These are phyloP conservation scores for Rhodotorula sp. DNA, from an alignment of 1,284 basidiomycete species.

Conservation along the genomic window DNA sequence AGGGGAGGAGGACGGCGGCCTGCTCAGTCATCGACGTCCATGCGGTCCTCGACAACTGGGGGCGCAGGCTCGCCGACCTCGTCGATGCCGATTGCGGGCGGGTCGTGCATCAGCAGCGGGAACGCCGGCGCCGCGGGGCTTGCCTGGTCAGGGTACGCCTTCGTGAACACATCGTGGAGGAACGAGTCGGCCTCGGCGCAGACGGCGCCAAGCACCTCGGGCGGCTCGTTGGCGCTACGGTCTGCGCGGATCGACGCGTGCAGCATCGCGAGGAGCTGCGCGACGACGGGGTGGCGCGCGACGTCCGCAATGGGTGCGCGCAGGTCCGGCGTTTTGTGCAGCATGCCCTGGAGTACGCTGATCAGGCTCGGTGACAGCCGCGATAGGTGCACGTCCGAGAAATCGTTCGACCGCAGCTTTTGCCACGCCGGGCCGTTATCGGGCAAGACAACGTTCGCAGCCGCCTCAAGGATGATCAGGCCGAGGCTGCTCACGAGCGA, in stretches of 20 bases:
- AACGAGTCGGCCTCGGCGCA: slow-evolving; percentile 40
- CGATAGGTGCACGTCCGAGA: slow-evolving; percentile 76
- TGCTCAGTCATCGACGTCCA: slow-evolving; percentile 28
- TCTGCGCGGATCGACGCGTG: slow-evolving; percentile 11
- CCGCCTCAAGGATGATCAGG: slow-evolving; percentile 91
- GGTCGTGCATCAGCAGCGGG: slow-evolving; percentile 1
- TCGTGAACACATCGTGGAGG: slow-evolving; percentile 31
- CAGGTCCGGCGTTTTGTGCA: slow-evolving; percentile 40
- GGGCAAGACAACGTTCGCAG: slow-evolving; percentile 93
- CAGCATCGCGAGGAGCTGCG: slow-evolving; percentile 34
- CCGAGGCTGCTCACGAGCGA: slow-evolving; percentile 67
- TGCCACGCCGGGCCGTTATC: slow-evolving; percentile 95
- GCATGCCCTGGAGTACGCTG: slow-evolving; percentile 54
- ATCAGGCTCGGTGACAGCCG: slow-evolving; percentile 72
- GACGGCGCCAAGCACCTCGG: slow-evolving; percentile 39
- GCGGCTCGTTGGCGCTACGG: neutral
- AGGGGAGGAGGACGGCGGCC: no score
- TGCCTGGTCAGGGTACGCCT: slow-evolving; percentile 22
- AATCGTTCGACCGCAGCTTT: slow-evolving; percentile 86
- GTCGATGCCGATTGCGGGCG: slow-evolving; percentile 3
- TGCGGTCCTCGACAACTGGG: slow-evolving; percentile 9
- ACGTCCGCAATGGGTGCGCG: slow-evolving; percentile 38
- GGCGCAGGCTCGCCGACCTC: neutral
- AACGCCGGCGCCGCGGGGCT: slow-evolving; percentile 29
- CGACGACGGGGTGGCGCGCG: slow-evolving; percentile 37